Conservation (phyloP, 1,284 basidiomycete species). For the Naganishia sp. region DNA sequence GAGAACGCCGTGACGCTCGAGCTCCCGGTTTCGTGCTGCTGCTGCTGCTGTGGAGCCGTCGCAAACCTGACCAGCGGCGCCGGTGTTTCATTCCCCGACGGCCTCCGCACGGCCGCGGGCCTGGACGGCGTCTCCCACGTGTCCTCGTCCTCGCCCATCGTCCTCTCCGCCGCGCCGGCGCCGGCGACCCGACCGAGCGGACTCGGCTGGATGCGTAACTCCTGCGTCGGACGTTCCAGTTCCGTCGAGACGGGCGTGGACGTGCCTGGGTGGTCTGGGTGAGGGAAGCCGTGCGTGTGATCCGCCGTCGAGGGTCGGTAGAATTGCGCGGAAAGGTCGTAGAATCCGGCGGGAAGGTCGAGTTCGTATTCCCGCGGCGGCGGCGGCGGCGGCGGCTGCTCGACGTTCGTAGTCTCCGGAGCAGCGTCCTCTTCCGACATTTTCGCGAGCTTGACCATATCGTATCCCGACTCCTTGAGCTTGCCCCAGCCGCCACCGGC, state of each 20-base stretch:
- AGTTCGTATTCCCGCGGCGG: slow-evolving; percentile 35
- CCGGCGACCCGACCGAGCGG: slow-evolving; percentile 1
- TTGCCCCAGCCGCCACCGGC: slow-evolving; percentile 43
- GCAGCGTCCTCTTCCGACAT: slow-evolving; percentile 6
- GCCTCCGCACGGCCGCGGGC: slow-evolving; percentile 1
- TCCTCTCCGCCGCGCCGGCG: not conserved
- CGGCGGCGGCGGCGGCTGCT: not conserved
- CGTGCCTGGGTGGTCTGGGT: slow-evolving; percentile 3
- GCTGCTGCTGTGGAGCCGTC: not conserved
- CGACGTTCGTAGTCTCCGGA: not conserved
- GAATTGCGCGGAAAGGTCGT: slow-evolving; percentile 55
- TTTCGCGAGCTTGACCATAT: slow-evolving; percentile 53
- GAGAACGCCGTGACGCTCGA: slow-evolving; percentile 32
- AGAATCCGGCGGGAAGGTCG: slow-evolving; percentile 44
- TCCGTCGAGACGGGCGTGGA: slow-evolving; percentile 27
- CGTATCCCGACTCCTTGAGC: slow-evolving; percentile 49
- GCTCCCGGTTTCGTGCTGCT: slow-evolving; percentile 4
- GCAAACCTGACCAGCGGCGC: slow-evolving; percentile 8
- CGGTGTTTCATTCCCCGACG: slow-evolving; percentile 1
- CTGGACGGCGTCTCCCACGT: slow-evolving; percentile 25
- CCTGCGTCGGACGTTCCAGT: slow-evolving; percentile 31
- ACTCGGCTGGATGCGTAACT: slow-evolving; percentile 25
- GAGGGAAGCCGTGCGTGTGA: not conserved
- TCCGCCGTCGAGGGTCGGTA: slow-evolving; percentile 41
- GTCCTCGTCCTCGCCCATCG: not conserved